Evolutionary conservation across 352 stramenopile genomes (phyloP).

Genomic region (Phytopythium delawarense): DNA sequence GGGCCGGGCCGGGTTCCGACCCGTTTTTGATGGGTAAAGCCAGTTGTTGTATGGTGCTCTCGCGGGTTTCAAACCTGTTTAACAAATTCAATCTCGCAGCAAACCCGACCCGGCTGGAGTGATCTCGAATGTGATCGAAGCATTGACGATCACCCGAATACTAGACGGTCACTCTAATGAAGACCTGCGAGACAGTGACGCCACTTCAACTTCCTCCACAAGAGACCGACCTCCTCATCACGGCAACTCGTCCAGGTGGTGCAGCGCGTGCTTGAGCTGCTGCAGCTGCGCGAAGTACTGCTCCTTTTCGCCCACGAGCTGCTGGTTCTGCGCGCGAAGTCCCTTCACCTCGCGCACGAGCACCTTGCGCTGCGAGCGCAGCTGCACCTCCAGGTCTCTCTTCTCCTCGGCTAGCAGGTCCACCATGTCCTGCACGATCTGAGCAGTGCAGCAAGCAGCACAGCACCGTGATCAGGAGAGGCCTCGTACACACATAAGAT

Average conservation of each 20-base stretch:
- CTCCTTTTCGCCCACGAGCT: constrained; percentile 56
- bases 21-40: too few species aligned
- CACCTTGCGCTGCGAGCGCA: constrained; percentile 75
- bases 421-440: constrained; percentile 86
- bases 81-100: too few species aligned
- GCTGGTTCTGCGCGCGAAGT: constrained; percentile 62
- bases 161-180: neutral
- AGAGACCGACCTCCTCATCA: neutral
- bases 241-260: constrained; percentile 65
- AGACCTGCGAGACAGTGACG: neutral
- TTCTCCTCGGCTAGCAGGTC: constrained; percentile 71
- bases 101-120: too few species aligned
- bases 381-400: constrained; percentile 60
- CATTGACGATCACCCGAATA: too few species aligned
- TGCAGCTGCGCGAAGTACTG: constrained; percentile 74
- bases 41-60: too few species aligned
- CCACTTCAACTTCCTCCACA: too few species aligned
- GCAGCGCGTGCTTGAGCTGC: constrained; percentile 67
- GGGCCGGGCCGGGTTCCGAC: too few species aligned
- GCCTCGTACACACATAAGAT: neutral
- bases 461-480: neutral
- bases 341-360: constrained; percentile 78
- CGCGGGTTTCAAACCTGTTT: too few species aligned
- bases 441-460: neutral
- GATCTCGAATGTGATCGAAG: too few species aligned